These are phyloP conservation scores for Esteya vermicola DNA, from an alignment of 2,329 filamentous ascomycete genomes.

Conservation along the genomic window DNA sequence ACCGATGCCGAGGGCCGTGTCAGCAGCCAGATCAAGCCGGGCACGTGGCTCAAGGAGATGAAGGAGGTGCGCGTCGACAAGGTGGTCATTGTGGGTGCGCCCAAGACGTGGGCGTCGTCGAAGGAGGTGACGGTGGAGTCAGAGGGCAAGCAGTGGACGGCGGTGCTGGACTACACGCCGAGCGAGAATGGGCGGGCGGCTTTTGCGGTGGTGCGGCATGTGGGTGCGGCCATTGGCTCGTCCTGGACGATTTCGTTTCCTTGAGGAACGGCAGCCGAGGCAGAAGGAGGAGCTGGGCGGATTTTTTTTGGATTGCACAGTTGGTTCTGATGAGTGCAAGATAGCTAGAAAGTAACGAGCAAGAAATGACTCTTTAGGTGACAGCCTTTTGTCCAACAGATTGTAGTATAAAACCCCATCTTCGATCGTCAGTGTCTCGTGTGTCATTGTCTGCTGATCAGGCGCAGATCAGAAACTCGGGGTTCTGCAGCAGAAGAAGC, in stretches of 20 bases:
- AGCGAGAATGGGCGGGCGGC: slow-evolving; percentile 31
- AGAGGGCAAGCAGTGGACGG: slow-evolving; percentile 38
- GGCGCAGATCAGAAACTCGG: too few relatives aligned
- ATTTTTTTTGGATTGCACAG: neutral
- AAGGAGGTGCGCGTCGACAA: slow-evolving; percentile 66
- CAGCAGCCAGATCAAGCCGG: slow-evolving; percentile 41
- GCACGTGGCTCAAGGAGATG: slow-evolving; percentile 69
- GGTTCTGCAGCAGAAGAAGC: too few relatives aligned
- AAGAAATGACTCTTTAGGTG: too few relatives aligned
- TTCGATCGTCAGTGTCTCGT: too few relatives aligned
- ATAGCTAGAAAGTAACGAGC: too few relatives aligned
- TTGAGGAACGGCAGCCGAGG: slow-evolving; percentile 11
- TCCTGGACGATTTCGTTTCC: slow-evolving; percentile 34
- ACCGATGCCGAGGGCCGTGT: slow-evolving; percentile 47
- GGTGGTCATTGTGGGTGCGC: slow-evolving; percentile 70
- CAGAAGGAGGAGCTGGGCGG: neutral
- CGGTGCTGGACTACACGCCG: slow-evolving; percentile 44
- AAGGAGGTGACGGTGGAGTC: slow-evolving; percentile 41
- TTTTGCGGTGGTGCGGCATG: slow-evolving; percentile 37
- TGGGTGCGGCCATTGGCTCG: slow-evolving; percentile 35
- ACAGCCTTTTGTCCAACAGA: too few relatives aligned
- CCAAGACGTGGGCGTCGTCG: slow-evolving; percentile 54
- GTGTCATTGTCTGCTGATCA: too few relatives aligned
- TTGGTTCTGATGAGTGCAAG: too few relatives aligned
- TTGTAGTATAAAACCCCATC: too few relatives aligned